Percentiles rank a stretch among this genome's conserved stretches.
Conservation (phyloP, 2,329 filamentous ascomycete species). For the Fusarium albidum region DNA sequence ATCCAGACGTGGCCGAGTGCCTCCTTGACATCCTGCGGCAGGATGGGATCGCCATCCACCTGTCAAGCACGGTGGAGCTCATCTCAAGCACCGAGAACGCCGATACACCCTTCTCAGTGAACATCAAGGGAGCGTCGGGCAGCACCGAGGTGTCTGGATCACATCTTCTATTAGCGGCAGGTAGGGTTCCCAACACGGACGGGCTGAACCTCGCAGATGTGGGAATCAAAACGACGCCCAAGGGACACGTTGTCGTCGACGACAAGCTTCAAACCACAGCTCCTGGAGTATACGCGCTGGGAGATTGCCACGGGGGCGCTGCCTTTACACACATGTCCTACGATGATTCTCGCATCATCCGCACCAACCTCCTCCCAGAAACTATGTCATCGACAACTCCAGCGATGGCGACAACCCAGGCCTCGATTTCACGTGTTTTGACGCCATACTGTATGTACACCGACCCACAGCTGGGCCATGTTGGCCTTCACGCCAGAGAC, state of each 20-base stretch:
- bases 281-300: conserved; percentile 55
- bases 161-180: conserved; percentile 60
- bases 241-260: conserved; percentile 55
- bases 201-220: conserved; percentile 50
- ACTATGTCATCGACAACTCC: conserved; percentile 36
- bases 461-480: conserved; percentile 61
- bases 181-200: conserved; percentile 59
- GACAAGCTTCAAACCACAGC: conserved; percentile 54
- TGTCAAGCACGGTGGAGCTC: conserved; percentile 45
- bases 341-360: conserved; percentile 62
- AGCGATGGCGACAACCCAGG: conserved; percentile 36
- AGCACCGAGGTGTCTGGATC: conserved; percentile 46
- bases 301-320: conserved; percentile 60
- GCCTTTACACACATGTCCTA: conserved; percentile 66
- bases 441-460: conserved; percentile 61
- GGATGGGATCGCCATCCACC: conserved; percentile 55
- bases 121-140: conserved; percentile 29
- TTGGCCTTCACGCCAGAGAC: conserved; percentile 56
- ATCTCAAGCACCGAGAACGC: conserved; percentile 27
- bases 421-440: conserved; percentile 42
- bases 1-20: conserved; percentile 55
- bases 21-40: conserved; percentile 53
- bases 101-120: conserved; percentile 27
- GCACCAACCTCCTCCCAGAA: conserved; percentile 51
- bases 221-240: conserved; percentile 49